Conservation (phyloP, 768 basidiomycete genomes). For the Pholiota molesta region DNA sequence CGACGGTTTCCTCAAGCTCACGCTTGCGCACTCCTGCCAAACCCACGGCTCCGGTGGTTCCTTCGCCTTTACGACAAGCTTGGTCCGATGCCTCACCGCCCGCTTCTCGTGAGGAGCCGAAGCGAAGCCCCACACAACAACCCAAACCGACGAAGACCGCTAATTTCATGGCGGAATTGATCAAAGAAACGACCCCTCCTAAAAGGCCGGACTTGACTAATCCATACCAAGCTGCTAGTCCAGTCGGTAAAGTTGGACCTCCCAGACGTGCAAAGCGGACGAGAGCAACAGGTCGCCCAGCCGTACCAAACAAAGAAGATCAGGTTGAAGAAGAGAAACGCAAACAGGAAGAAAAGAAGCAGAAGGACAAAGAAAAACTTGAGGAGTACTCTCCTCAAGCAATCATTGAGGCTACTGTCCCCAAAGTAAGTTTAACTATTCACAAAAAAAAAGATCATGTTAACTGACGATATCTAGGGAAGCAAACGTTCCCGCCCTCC, state of each 20-base stretch:
- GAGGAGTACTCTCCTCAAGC: constrained; percentile 57
- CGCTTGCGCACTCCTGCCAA: constrained; percentile 52
- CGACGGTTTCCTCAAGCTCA: constrained; percentile 26
- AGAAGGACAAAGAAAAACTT: constrained; percentile 28
- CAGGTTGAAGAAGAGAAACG: constrained; percentile 28
- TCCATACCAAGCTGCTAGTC: constrained; percentile 77
- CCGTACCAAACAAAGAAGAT: constrained; percentile 31
- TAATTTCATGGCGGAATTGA: constrained; percentile 66
- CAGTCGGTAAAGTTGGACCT: constrained; percentile 51
- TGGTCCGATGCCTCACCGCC: constrained; percentile 55
- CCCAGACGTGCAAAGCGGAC: constrained; percentile 49
- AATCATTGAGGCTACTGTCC: constrained; percentile 78
- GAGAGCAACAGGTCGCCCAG: constrained; percentile 44
- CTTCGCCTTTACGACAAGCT: constrained; percentile 76
- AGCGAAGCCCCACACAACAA: constrained; percentile 32
- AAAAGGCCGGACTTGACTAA: constrained; percentile 72
- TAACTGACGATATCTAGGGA: constrained; percentile 46
- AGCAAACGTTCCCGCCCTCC: constrained; percentile 80
- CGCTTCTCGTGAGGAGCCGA: constrained; percentile 36
- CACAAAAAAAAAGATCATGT: background rate
- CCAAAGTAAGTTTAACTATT: constrained; percentile 51
- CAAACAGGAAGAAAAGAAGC: constrained; percentile 29
- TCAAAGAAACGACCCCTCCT: constrained; percentile 70
- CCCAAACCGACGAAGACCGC: constrained; percentile 66
- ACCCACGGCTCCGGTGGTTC: constrained; percentile 62